Conservation (phyloP, 2,329 filamentous ascomycete species). For the Pestalotiopsis sp. region DNA sequence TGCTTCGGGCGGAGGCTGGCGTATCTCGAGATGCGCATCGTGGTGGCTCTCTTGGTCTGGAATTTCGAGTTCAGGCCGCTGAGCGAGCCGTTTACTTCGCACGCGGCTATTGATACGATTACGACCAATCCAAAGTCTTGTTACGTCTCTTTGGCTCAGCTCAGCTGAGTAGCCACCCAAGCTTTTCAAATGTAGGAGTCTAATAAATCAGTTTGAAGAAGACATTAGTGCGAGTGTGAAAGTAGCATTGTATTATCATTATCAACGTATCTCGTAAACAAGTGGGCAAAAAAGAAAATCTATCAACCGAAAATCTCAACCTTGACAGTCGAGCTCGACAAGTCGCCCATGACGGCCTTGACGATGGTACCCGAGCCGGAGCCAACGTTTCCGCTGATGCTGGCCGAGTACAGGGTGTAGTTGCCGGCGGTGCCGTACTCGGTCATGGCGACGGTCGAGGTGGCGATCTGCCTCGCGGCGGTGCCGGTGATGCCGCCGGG, state of each 20-base stretch:
- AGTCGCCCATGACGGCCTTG: constrained; percentile 5
- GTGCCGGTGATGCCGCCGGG: neutral
- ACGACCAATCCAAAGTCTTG: constrained; percentile 1
- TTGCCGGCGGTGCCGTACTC: neutral
- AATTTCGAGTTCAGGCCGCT: constrained; percentile 20
- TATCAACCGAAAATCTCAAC: neutral
- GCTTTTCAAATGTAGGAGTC: neutral
- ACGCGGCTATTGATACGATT: neutral
- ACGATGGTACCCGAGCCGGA: constrained; percentile 4
- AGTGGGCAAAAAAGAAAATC: neutral
- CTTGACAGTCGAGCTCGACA: constrained; percentile 7
- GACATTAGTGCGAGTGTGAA: no score
- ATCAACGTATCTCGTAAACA: neutral
- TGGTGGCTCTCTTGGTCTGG: constrained; percentile 23
- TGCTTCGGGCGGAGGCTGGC: constrained; percentile 23
- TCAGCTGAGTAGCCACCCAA: neutral
- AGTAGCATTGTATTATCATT: neutral
- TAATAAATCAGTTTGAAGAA: neutral
- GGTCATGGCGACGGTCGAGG: neutral
- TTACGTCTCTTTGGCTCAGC: neutral
- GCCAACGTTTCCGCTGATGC: constrained; percentile 1
- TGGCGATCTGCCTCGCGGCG: neutral
- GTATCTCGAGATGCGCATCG: constrained; percentile 19
- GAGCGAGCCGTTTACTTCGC: neutral
- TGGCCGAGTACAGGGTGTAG: constrained; percentile 1